A percentile compares a stretch with the other conserved stretches of the same genome.
phyloP scores from a whole-genome alignment of 23 red algal species.

The Porphyridium purpureum region DNA sequence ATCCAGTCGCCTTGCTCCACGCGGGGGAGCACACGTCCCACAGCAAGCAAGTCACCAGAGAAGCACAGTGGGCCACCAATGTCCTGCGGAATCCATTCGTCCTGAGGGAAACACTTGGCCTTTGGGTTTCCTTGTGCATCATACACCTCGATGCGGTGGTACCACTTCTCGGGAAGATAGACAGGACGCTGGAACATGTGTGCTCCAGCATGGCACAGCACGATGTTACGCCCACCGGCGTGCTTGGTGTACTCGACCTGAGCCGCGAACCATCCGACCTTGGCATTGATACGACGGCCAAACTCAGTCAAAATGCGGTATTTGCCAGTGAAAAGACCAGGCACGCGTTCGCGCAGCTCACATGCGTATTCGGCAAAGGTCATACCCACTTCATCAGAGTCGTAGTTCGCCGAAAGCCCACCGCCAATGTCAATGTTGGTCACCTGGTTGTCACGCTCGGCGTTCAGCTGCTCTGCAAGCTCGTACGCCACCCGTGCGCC shows the following conservation, averaged over 20 bases:
- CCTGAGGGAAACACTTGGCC: background rate
- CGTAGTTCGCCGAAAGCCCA: constrained; percentile 55
- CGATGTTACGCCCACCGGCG: constrained; percentile 37
- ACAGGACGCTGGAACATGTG: constrained; percentile 45
- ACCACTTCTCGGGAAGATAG: constrained; percentile 55
- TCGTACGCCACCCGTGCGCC: constrained; percentile 14
- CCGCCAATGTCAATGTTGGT: constrained; percentile 48
- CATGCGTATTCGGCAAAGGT: constrained; percentile 20
- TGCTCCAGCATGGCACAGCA: constrained; percentile 50
- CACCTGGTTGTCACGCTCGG: constrained; percentile 4
- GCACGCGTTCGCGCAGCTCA: constrained; percentile 4
- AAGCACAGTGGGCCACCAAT: constrained; percentile 64
- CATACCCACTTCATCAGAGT: constrained; percentile 4
- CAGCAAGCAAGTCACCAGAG: constrained; percentile 54
- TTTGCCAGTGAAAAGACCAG: constrained; percentile 19
- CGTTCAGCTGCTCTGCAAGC: constrained; percentile 25
- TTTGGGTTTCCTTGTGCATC: constrained; percentile 7
- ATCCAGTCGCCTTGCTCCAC: constrained; percentile 32
- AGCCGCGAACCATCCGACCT: constrained; percentile 26
- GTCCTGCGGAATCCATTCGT: constrained; percentile 3
- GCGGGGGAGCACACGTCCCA: constrained; percentile 23
- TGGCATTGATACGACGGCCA: constrained; percentile 33
- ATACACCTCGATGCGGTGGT: constrained; percentile 46
- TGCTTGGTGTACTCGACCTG: constrained; percentile 25
- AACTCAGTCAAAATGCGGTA: constrained; percentile 48